A percentile compares a stretch with the other conserved stretches of the same genome.
These are phyloP conservation scores for Kalmanozyma brasiliensis DNA, from an alignment of 1,284 basidiomycete genomes.

Conservation along the genomic window DNA sequence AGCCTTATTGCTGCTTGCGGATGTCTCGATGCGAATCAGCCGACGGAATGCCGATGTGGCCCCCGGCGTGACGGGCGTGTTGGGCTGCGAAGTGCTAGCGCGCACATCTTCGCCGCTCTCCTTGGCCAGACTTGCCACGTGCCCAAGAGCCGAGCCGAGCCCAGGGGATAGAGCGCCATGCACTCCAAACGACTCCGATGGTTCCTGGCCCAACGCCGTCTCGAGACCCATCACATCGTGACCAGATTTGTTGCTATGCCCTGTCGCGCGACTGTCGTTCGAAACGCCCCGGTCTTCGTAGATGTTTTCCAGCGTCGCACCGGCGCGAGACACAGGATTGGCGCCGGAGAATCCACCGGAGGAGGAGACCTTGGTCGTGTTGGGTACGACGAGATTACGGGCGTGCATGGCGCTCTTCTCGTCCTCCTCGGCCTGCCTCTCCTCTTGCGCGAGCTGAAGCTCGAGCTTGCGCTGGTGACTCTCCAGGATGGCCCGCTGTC, in stretches of 20 bases:
- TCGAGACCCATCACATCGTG: constrained; percentile 24
- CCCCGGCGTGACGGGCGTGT: constrained; percentile 5
- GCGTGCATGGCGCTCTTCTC: not conserved
- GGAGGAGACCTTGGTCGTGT: not conserved
- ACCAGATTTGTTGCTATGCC: constrained; percentile 24
- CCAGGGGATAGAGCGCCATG: constrained; percentile 4
- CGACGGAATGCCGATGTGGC: constrained; percentile 16
- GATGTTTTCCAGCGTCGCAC: constrained; percentile 29
- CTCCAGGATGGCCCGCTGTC: constrained; percentile 32
- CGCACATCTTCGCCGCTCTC: constrained; percentile 6
- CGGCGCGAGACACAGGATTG: constrained; percentile 1
- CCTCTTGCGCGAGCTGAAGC: constrained; percentile 21
- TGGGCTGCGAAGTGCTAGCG: constrained; percentile 6
- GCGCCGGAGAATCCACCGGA: constrained; percentile 1
- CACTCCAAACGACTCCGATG: constrained; percentile 5
- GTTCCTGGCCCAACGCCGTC: constrained; percentile 22
- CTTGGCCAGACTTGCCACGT: constrained; percentile 14
- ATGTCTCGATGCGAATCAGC: constrained; percentile 13
- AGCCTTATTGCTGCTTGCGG: constrained; percentile 12
- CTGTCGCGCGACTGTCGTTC: constrained; percentile 15
- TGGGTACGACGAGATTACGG: not conserved
- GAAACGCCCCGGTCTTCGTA: constrained; percentile 23
- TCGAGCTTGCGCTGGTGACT: constrained; percentile 37
- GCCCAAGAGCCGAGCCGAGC: constrained; percentile 3
- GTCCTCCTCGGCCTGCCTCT: constrained; percentile 17